Conservation (phyloP, 2,329 filamentous ascomycete species). For the Helotiales sp. region DNA sequence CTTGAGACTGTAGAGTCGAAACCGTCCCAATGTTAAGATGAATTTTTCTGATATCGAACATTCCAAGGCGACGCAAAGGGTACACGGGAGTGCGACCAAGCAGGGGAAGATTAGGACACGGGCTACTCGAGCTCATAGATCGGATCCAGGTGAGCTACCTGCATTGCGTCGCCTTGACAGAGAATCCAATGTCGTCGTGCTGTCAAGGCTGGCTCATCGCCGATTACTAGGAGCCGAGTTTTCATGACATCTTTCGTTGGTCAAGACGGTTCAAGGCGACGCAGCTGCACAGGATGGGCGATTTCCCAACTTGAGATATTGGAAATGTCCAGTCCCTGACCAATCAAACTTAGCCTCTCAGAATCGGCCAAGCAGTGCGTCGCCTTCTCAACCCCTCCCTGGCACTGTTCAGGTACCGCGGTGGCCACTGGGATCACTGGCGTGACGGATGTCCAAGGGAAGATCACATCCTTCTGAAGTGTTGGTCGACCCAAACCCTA, state of each 20-base stretch:
- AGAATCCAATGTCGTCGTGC: not conserved
- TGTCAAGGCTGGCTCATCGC: not conserved
- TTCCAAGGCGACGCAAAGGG: not conserved
- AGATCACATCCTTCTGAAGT: too few relatives aligned
- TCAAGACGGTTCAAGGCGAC: too few relatives aligned
- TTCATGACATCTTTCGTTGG: not conserved
- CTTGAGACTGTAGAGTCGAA: not conserved
- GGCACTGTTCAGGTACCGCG: not conserved
- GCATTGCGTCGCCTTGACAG: not conserved
- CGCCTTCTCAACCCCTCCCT: not conserved
- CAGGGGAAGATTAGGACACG: not conserved
- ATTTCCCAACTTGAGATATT: too few relatives aligned
- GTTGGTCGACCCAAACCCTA: too few relatives aligned
- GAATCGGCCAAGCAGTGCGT: not conserved
- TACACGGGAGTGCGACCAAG: not conserved
- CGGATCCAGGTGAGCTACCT: not conserved
- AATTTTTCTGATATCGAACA: not conserved
- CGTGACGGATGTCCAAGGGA: too few relatives aligned
- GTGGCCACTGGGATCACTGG: too few relatives aligned
- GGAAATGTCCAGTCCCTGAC: too few relatives aligned
- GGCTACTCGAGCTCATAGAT: not conserved
- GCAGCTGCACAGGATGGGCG: too few relatives aligned
- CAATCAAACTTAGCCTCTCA: not conserved
- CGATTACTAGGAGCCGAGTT: not conserved
- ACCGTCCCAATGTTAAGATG: not conserved